phyloP scores from a whole-genome alignment of 306 rosid genomes.

The Castanea crenata region DNA sequence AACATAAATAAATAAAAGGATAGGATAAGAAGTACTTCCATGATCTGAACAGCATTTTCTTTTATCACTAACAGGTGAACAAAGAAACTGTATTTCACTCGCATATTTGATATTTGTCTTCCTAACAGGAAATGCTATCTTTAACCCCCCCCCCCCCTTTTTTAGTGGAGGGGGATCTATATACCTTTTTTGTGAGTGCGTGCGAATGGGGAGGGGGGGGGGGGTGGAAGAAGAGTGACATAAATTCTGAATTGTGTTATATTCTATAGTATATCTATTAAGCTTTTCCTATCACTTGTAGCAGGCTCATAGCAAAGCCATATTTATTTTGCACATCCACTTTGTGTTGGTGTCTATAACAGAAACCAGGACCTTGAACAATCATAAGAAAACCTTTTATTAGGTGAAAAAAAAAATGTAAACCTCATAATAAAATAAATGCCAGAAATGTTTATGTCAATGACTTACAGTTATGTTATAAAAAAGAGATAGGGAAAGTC shows the following conservation, averaged over 20 bases:
- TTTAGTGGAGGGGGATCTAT: too few relatives aligned
- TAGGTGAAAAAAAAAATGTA: not conserved
- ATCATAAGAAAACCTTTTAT: conserved; percentile 6
- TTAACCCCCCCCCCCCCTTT: too few relatives aligned
- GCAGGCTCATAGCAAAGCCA: conserved; percentile 10
- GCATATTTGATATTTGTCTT: too few relatives aligned
- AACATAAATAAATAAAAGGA: too few relatives aligned
- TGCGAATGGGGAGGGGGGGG: too few relatives aligned
- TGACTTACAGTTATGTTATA: conserved; percentile 93
- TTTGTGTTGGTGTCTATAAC: conserved; percentile 10
- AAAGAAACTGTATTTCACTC: too few relatives aligned
- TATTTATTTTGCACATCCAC: conserved; percentile 16
- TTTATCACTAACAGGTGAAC: too few relatives aligned
- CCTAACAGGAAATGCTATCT: too few relatives aligned
- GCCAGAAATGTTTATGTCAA: conserved; percentile 6
- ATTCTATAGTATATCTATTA: conserved; percentile 3
- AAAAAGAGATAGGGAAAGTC: conserved; percentile 96
- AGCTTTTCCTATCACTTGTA: not conserved
- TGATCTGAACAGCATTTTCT: too few relatives aligned
- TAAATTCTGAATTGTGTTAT: not conserved
- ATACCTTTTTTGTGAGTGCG: too few relatives aligned
- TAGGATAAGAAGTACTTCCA: too few relatives aligned
- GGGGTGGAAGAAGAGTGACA: too few relatives aligned
- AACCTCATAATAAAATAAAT: conserved; percentile 9
- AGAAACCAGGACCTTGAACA: conserved; percentile 14